Conservation (phyloP, 2,329 filamentous ascomycete genomes). For the Colletotrichum coccodes region DNA sequence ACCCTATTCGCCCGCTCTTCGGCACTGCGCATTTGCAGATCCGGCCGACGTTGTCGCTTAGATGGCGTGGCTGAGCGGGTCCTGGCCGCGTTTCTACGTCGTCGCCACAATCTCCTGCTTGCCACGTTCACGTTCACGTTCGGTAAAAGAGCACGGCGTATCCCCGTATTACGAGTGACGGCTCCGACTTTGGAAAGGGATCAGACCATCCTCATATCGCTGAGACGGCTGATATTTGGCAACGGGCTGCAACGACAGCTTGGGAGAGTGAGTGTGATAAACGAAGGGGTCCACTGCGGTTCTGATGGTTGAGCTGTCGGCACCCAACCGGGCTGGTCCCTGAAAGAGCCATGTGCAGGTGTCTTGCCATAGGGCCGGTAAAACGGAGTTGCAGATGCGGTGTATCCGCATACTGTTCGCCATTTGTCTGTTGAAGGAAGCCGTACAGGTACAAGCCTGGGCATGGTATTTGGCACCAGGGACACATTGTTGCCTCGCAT, state of each 20-base stretch:
- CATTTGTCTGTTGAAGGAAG: neutral
- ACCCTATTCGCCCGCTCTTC: neutral
- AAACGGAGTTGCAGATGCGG: constrained; percentile 37
- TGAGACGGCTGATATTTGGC: neutral
- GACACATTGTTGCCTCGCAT: neutral
- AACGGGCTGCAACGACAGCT: neutral
- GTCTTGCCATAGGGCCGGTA: constrained; percentile 43
- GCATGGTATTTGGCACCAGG: neutral
- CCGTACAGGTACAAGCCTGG: too few species aligned
- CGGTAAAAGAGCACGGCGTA: neutral
- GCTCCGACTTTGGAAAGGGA: neutral
- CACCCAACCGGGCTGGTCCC: constrained; percentile 34
- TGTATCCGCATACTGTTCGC: constrained; percentile 9
- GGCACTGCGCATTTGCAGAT: neutral
- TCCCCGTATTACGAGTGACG: neutral
- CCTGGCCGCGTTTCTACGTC: neutral
- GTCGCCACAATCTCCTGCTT: neutral
- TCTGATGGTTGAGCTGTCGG: constrained; percentile 31
- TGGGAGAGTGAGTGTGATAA: neutral
- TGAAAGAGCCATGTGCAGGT: constrained; percentile 44
- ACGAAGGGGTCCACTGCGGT: constrained; percentile 22
- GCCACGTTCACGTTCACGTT: neutral
- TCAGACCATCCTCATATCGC: neutral
- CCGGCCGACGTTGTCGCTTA: neutral
- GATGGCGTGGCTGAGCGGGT: neutral